Conservation (phyloP, 2,329 filamentous ascomycete genomes). For the Alternaria sp. region DNA sequence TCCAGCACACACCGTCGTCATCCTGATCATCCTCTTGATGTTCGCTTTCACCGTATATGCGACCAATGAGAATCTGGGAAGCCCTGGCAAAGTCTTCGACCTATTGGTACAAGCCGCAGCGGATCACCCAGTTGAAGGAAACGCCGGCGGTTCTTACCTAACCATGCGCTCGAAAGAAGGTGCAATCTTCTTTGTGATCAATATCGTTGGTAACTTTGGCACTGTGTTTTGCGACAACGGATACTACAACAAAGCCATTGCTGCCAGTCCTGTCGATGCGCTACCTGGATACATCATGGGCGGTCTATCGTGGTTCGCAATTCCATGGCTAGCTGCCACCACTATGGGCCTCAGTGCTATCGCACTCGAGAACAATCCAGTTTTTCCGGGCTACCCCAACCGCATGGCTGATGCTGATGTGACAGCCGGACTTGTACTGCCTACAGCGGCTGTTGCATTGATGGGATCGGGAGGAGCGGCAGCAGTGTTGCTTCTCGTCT, state of each 20-base stretch:
- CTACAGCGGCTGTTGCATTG: conserved; percentile 83
- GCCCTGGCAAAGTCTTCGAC: conserved; percentile 79
- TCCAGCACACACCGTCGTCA: conserved; percentile 78
- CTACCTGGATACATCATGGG: conserved; percentile 89
- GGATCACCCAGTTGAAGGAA: conserved; percentile 78
- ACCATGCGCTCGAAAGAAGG: conserved; percentile 86
- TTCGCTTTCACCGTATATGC: conserved; percentile 86
- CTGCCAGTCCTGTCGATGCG: conserved; percentile 83
- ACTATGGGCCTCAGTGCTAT: conserved; percentile 86
- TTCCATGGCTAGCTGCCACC: conserved; percentile 87
- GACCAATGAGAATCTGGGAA: conserved; percentile 75
- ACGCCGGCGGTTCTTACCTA: conserved; percentile 81
- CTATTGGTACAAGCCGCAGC: conserved; percentile 73
- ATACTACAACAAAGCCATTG: conserved; percentile 95
- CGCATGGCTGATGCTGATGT: conserved; percentile 79
- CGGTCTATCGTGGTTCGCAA: conserved; percentile 89
- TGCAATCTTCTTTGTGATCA: conserved; percentile 90
- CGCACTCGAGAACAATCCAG: conserved; percentile 76
- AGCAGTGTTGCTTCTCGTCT: conserved; percentile 80
- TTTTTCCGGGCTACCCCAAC: conserved; percentile 75
- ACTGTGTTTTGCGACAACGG: conserved; percentile 86
- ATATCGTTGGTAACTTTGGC: conserved; percentile 83
- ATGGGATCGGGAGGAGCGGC: conserved; percentile 83
- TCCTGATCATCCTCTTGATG: conserved; percentile 83
- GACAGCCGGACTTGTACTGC: conserved; percentile 81